Evolutionary conservation across 2,329 filamentous ascomycete species (phyloP).

Genomic region (Colletotrichum sp.): DNA sequence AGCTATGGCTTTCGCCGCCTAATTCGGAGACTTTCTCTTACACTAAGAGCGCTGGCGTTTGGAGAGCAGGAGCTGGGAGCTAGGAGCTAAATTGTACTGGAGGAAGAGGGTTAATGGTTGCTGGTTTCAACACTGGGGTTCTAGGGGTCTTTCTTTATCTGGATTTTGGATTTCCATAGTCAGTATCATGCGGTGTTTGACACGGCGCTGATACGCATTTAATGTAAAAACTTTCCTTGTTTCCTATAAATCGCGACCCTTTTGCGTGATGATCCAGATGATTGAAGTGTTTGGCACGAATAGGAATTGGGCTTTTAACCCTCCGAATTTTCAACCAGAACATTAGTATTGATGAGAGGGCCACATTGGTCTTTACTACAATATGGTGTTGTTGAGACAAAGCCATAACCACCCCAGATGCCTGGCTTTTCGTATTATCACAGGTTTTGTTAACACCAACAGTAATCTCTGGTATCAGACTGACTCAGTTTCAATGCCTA

Average conservation of each 20-base stretch:
- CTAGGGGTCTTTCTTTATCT: neutral
- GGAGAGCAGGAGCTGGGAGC: neutral
- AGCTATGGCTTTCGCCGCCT: neutral
- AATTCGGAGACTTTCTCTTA: neutral
- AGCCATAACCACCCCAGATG: neutral
- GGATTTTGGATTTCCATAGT: neutral
- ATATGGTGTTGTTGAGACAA: neutral
- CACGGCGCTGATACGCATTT: neutral
- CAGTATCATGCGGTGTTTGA: neutral
- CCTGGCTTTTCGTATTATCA: neutral
- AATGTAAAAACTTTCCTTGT: neutral
- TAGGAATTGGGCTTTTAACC: accelerated
- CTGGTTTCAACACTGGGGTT: slow-evolving; percentile 5
- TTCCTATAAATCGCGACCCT: neutral
- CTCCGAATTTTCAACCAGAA: neutral
- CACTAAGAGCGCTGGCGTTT: neutral
- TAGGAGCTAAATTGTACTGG: neutral
- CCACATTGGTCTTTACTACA: neutral
- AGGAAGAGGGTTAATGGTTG: neutral
- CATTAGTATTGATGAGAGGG: accelerated
- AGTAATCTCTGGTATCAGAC: neutral
- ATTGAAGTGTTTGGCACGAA: neutral
- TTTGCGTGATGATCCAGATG: neutral
- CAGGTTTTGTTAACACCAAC: neutral
- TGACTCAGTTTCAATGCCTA: neutral